Conservation (phyloP, 306 rosid genomes). For the Citrullus colocynthis region DNA sequence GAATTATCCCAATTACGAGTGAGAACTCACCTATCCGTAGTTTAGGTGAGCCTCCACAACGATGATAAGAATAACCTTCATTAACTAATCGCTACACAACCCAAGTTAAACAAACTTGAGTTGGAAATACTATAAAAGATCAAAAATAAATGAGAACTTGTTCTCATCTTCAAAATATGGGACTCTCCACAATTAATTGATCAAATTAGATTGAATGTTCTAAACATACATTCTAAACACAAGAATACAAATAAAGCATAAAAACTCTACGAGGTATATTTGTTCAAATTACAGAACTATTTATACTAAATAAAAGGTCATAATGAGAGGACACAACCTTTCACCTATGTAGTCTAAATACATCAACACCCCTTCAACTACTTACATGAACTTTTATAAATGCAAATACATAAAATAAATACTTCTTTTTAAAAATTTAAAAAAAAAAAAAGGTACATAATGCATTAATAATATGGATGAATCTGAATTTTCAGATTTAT, state of each 20-base stretch:
- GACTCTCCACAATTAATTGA: not conserved
- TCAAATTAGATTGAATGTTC: not conserved
- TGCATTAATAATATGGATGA: not conserved
- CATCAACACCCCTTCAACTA: not conserved
- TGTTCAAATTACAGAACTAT: not conserved
- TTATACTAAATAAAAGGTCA: not conserved
- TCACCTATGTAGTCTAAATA: not conserved
- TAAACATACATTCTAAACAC: not conserved
- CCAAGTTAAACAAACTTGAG: not conserved
- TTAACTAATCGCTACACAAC: too few relatives aligned
- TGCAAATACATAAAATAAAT: too few relatives aligned
- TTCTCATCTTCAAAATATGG: too few relatives aligned
- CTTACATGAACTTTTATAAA: not conserved
- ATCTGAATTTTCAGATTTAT: too few relatives aligned
- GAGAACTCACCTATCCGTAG: too few relatives aligned
- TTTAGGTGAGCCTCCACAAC: too few relatives aligned
- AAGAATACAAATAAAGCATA: not conserved
- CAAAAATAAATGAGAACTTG: not conserved
- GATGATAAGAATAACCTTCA: too few relatives aligned
- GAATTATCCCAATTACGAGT: too few relatives aligned
- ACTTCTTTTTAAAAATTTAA: too few relatives aligned
- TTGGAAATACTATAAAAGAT: too few relatives aligned
- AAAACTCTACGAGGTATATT: not conserved
- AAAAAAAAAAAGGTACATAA: too few relatives aligned
- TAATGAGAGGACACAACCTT: not conserved